phyloP scores from a whole-genome alignment of 257 asterid species.

The Solanum arcanum region DNA sequence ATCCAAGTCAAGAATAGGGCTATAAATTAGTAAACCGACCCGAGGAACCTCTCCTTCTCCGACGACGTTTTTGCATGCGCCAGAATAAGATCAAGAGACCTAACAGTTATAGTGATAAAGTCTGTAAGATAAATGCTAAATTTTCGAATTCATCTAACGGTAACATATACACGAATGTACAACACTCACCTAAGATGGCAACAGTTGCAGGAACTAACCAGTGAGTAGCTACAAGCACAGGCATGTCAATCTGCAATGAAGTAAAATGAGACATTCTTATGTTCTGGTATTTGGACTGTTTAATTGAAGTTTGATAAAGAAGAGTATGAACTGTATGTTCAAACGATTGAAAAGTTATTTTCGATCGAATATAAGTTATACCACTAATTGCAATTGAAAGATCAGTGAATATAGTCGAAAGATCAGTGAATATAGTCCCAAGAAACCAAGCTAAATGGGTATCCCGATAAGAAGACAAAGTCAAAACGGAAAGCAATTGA shows the following conservation, averaged over 20 bases:
- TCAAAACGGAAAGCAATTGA: neutral
- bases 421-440: neutral
- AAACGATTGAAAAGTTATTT: neutral
- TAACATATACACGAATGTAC: neutral
- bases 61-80: conserved; percentile 73
- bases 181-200: conserved; percentile 55
- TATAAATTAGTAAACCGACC: conserved; percentile 39
- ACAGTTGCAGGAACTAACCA: conserved; percentile 78
- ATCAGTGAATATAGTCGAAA: neutral
- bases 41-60: conserved; percentile 70
- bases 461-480: neutral
- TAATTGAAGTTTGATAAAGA: neutral
- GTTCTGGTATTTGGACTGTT: neutral
- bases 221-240: conserved; percentile 70
- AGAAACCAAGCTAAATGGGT: neutral
- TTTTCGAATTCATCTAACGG: neutral
- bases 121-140: neutral
- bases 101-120: conserved; percentile 7
- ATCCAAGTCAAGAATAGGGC: neutral
- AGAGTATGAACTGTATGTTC: neutral
- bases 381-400: neutral
- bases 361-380: neutral
- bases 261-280: neutral
- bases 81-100: conserved; percentile 60
- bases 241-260: conserved; percentile 63